phyloP scores from a whole-genome alignment of 352 stramenopile species.

The Stephanocyclus meneghinianus region DNA sequence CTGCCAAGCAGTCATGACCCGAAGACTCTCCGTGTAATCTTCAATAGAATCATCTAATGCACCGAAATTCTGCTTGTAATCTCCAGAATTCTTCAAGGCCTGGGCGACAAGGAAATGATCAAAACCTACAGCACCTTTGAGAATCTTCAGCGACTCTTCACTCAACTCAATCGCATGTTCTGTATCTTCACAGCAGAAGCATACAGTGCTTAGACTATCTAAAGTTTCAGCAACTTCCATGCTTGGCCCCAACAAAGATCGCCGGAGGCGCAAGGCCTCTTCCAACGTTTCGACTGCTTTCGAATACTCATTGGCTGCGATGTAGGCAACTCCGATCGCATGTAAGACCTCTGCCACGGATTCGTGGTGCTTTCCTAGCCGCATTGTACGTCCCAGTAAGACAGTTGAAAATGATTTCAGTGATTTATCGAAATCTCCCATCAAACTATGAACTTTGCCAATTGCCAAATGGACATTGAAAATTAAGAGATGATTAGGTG shows the following conservation, averaged over 20 bases:
- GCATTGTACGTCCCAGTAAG: slow-evolving; percentile 29
- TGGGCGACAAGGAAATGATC: slow-evolving; percentile 51
- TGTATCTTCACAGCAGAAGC: slow-evolving; percentile 59
- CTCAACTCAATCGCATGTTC: slow-evolving; percentile 47
- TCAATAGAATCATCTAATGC: slow-evolving; percentile 52
- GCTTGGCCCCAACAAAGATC: slow-evolving; percentile 41
- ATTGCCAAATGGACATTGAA: slow-evolving; percentile 48
- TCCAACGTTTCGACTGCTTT: slow-evolving; percentile 63
- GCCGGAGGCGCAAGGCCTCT: slow-evolving; percentile 59
- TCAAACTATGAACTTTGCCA: slow-evolving; percentile 40
- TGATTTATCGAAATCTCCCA: slow-evolving; percentile 44
- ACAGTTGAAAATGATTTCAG: slow-evolving; percentile 46
- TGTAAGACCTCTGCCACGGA: slow-evolving; percentile 49
- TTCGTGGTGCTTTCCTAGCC: slow-evolving; percentile 40
- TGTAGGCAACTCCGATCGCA: slow-evolving; percentile 64
- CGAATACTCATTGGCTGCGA: slow-evolving; percentile 59
- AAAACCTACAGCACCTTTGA: slow-evolving; percentile 33
- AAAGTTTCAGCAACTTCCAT: slow-evolving; percentile 67
- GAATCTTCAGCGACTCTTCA: slow-evolving; percentile 40
- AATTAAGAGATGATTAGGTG: slow-evolving; percentile 42
- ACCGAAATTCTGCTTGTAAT: slow-evolving; percentile 48
- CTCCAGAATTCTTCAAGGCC: slow-evolving; percentile 52
- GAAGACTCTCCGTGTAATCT: slow-evolving; percentile 51
- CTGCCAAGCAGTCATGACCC: slow-evolving; percentile 50
- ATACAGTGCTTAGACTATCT: slow-evolving; percentile 61